Evolutionary conservation across 2,329 filamentous ascomycete species (phyloP), one percentile per base, ranked within the genome.

Genomic region (Alternaria novae-zelandiae): DNA sequence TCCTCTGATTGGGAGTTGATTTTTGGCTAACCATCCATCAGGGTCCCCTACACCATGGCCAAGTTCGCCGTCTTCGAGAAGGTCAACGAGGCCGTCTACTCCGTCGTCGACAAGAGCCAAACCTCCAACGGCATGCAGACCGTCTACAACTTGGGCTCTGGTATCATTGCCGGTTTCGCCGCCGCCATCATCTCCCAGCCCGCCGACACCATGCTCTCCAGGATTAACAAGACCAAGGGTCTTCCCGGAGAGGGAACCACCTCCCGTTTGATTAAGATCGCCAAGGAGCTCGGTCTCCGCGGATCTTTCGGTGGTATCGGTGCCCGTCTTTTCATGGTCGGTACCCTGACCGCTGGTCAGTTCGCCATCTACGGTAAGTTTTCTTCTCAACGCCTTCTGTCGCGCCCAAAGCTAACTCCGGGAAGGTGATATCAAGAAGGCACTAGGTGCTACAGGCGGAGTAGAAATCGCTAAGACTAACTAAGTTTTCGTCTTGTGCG

Each of bases 11-110:
- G 11, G 28, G 13, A 6, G 10, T 25, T 12, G 26, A 28, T 21
- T 5, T 11, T 6, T 12, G 43, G 44, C 73, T 76, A 65, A 75
- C 64, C 78, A 62, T 10, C 26, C 9, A 50, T 6, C 70, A 93
- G 91, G 87, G 90, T 96, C 75, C 93, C 93, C 70, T 96, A 96
- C 87, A 96, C 93, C 82, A 94, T 96, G 91, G 87, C 93, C 88
- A 96, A 96, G 87, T 96, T 96, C 86, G 93, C 95, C 83, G 93
- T 94, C 77, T 96, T 89, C 88, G 93, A 96, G 86, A 95, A 95
- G 88, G 91, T 93, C 75, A 85, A 89, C 75, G 93, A 96, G 86
- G 77, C 86, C 72, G 82, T 92, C 85, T 95, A 90, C 87, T 81
- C 84, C 74, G 68, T 78, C 57, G 77, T 91, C 79, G 90, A 93